Evolutionary conservation across 164 flowering plant genomes (phyloP).

Genomic region (Aristolochia fimbriata): DNA sequence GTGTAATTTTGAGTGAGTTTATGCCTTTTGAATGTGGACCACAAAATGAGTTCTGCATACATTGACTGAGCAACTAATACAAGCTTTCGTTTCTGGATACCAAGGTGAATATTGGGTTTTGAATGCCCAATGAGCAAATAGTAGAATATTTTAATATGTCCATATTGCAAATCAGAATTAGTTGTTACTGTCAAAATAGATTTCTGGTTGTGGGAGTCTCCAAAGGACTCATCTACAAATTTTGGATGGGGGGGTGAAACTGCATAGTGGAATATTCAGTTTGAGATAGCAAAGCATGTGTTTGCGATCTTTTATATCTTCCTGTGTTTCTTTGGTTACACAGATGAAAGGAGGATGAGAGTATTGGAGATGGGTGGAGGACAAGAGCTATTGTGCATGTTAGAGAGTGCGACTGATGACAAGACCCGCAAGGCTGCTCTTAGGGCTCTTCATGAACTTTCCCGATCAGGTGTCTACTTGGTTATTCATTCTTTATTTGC

Average conservation of each 20-base stretch:
- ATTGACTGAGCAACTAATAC: neutral
- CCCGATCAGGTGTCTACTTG: conserved; percentile 54
- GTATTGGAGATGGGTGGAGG: conserved; percentile 86
- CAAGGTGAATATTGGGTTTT: no score
- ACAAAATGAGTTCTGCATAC: neutral
- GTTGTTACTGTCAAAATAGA: no score
- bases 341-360: conserved; percentile 62
- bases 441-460: conserved; percentile 67
- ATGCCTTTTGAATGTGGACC: neutral
- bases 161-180: no score
- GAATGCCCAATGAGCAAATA: no score
- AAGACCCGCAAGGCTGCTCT: conserved; percentile 73
- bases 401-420: conserved; percentile 77
- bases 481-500: neutral
- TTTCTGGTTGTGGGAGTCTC: no score
- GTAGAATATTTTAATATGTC: no score
- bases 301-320: neutral
- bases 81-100: neutral
- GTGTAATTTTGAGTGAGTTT: neutral
- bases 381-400: conserved; percentile 64
- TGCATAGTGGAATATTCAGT: neutral
- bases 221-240: no score
- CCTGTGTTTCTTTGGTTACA: neutral
- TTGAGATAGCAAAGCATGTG: neutral
- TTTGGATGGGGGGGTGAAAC: neutral